These are phyloP conservation scores for Coprinopsis marcescibilis DNA, from an alignment of 768 basidiomycete genomes.

Conservation along the genomic window DNA sequence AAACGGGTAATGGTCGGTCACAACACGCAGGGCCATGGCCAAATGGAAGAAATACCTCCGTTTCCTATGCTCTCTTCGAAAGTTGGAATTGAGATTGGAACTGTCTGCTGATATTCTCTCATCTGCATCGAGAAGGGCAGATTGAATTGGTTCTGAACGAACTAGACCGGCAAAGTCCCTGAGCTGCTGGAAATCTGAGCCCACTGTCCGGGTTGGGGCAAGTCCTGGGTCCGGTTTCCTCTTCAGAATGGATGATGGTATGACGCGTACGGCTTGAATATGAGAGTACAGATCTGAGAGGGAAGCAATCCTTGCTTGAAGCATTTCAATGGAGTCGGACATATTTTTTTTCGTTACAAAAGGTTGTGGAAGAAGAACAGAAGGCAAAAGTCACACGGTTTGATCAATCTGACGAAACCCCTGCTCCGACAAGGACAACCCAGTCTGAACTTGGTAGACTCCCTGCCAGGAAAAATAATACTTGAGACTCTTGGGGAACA, in stretches of 20 bases:
- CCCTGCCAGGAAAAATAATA: slow-evolving; percentile 36
- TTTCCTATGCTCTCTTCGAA: slow-evolving; percentile 48
- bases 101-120: slow-evolving; percentile 51
- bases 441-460: slow-evolving; percentile 23
- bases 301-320: slow-evolving; percentile 40
- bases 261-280: slow-evolving; percentile 38
- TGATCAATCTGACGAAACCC: slow-evolving; percentile 25
- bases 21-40: slow-evolving; percentile 5
- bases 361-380: background rate
- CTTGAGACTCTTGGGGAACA: slow-evolving; percentile 17
- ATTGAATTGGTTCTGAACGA: slow-evolving; percentile 48
- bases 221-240: slow-evolving; percentile 15
- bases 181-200: slow-evolving; percentile 40
- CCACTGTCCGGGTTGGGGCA: slow-evolving; percentile 17
- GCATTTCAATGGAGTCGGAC: slow-evolving; percentile 13
- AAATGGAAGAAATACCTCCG: slow-evolving; percentile 41
- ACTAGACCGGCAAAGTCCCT: slow-evolving; percentile 43
- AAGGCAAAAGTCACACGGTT: background rate
- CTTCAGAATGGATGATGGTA: slow-evolving; percentile 40
- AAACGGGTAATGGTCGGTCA: background rate
- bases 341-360: background rate
- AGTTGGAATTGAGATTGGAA: slow-evolving; percentile 38
- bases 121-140: slow-evolving; percentile 48
- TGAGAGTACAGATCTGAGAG: slow-evolving; percentile 41
- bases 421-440: slow-evolving; percentile 31